Evolutionary conservation across 1,139 yeast genomes (phyloP).

Genomic region (Taphrina wiesneri): DNA sequence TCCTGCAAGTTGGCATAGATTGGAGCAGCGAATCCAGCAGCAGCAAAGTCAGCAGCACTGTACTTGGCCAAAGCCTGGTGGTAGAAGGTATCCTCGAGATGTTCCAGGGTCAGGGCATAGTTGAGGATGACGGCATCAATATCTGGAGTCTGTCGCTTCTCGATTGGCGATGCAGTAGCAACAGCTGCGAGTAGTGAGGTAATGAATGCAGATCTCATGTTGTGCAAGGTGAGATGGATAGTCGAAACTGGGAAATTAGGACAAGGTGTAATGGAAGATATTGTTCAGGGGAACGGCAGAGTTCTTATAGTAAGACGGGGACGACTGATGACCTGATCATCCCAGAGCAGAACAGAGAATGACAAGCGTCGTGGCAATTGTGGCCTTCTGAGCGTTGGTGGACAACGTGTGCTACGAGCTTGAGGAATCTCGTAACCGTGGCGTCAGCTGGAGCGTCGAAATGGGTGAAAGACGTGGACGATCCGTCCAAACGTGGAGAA

Average conservation of each 20-base stretch:
- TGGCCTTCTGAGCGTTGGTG: background rate
- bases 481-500: slow-evolving; percentile 13
- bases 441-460: background rate
- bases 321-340: background rate
- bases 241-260: background rate
- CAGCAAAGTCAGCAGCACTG: slow-evolving; percentile 36
- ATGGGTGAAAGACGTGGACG: background rate
- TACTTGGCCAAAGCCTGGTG: slow-evolving; percentile 34
- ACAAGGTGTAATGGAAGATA: background rate
- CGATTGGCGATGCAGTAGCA: slow-evolving; percentile 36
- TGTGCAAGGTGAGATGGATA: background rate
- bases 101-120: slow-evolving; percentile 40
- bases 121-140: slow-evolving; percentile 39
- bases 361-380: background rate
- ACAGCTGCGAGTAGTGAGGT: slow-evolving; percentile 24
- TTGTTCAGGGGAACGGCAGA: background rate
- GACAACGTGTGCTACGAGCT: background rate
- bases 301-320: background rate
- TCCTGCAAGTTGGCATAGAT: slow-evolving; percentile 38
- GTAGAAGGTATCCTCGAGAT: slow-evolving; percentile 39
- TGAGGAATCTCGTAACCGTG: slow-evolving; percentile 4
- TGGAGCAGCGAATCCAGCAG: slow-evolving; percentile 37
- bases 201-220: slow-evolving; percentile 23
- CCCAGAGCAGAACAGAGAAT: background rate
- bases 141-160: slow-evolving; percentile 39